Evolutionary conservation across 192 early-diverging fungal species (phyloP), one percentile per base, ranked within the genome.

Genomic region (Backusella macrospora): DNA sequence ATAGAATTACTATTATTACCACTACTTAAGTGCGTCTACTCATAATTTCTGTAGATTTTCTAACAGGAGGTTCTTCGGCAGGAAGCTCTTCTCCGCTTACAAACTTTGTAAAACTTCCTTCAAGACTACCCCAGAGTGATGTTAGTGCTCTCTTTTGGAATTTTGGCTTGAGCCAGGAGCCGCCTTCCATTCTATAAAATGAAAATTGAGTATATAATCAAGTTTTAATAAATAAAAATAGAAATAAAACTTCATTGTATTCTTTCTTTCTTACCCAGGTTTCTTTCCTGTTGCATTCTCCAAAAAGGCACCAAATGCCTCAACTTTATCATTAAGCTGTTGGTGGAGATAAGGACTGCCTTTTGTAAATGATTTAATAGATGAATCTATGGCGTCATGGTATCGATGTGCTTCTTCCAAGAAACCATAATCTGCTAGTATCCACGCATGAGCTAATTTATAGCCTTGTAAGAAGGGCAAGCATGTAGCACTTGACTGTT

Each of bases 401-500:
- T 99, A 98, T 49, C 87, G 81, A 7, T 82, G 80, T 6, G 98
- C 94, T 67, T 90, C 86, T 39, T 89, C 87, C 7, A 90, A 75
- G 72, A 89, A 87, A 6, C 98, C 95, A 67, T 89, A 83, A 74
- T 99, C 98, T 6, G 88, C 86, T 6, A 99, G 85, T 78, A 89
- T 88, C 86, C 88, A 91, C 8, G 94, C 94, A 72, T 94, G 88
- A 26, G 81, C 68, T 6, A 99, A 83, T 76, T 99, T 99, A 87
- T 95, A 96, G 0, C 91, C 89, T 78, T 97, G 96, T 62, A 99
- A 78, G 74, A 93, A 94, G 9, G 96, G 95, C 21, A 99, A 65
- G 4, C 55, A 72, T 21, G 81, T 76, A 16, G 63, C 7, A 16
- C 42, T 43, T 47, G 39, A 23, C 3, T 85, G 73, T 34, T 77